These are phyloP conservation scores for Agaricus subrufescens DNA, from an alignment of 768 basidiomycete species.

Conservation along the genomic window DNA sequence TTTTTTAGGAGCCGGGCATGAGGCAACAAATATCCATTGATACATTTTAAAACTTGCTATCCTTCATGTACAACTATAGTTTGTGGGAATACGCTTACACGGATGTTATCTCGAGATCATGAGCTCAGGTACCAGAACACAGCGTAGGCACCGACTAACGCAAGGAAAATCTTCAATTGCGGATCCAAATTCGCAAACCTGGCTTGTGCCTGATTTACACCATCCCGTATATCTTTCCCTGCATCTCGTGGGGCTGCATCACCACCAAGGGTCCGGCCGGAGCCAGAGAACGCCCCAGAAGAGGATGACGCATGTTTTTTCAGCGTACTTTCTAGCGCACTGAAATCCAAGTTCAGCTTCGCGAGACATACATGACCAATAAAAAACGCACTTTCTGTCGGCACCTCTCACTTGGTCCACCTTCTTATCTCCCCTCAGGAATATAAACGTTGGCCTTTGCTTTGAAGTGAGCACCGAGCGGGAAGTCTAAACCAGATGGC, in stretches of 20 bases:
- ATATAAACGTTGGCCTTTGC: conserved; percentile 78
- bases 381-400: conserved; percentile 47
- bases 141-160: conserved; percentile 58
- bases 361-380: background rate
- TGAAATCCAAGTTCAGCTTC: conserved; percentile 21
- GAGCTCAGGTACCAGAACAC: conserved; percentile 50
- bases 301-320: conserved; percentile 40
- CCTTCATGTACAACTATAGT: background rate
- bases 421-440: conserved; percentile 61
- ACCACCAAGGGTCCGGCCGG: conserved; percentile 66
- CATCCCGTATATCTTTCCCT: conserved; percentile 26
- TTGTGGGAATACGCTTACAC: background rate
- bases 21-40: conserved; percentile 9
- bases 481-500: conserved; percentile 13
- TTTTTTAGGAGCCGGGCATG: background rate
- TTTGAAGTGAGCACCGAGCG: background rate
- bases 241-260: conserved; percentile 28
- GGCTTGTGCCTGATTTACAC: conserved; percentile 28
- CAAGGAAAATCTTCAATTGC: conserved; percentile 62
- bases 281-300: conserved; percentile 55
- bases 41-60: background rate
- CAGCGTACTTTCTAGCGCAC: conserved; percentile 58
- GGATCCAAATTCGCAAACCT: conserved; percentile 52
- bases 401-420: conserved; percentile 75
- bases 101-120: conserved; percentile 1